Percentiles rank a stretch among this genome's conserved stretches.
Conservation (phyloP, 2,329 filamentous ascomycete species). For the Aspergillus sp. region DNA sequence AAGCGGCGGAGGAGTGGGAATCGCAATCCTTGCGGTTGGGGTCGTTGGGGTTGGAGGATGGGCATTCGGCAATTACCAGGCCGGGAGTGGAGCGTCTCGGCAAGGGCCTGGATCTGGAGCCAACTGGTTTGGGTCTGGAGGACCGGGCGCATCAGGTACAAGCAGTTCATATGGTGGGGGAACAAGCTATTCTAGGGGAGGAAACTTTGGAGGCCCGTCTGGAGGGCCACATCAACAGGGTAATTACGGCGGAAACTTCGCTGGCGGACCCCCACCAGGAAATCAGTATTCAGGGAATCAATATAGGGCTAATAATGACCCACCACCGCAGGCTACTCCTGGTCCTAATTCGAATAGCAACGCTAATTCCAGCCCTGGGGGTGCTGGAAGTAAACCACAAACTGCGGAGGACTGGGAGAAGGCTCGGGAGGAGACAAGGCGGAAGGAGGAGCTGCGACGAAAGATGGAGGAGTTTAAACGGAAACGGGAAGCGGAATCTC, state of each 20-base stretch:
- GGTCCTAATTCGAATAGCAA: constrained; percentile 10
- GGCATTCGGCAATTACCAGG: constrained; percentile 68
- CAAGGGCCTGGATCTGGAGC: constrained; percentile 27
- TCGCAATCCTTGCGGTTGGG: constrained; percentile 68
- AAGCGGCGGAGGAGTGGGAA: constrained; percentile 71
- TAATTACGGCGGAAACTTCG: constrained; percentile 29
- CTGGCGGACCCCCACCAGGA: constrained; percentile 29
- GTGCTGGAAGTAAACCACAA: constrained; percentile 19
- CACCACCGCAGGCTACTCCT: constrained; percentile 27
- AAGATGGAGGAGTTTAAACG: constrained; percentile 41
- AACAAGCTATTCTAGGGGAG: constrained; percentile 26
- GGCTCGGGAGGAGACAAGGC: constrained; percentile 32
- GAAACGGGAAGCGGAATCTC: constrained; percentile 37
- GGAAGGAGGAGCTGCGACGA: constrained; percentile 38
- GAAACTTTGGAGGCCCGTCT: constrained; percentile 24
- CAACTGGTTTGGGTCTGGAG: constrained; percentile 16
- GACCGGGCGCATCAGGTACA: constrained; percentile 8
- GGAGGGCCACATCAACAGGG: constrained; percentile 30
- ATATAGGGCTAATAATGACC: constrained; percentile 25
- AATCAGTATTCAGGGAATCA: constrained; percentile 37
- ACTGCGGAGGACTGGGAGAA: constrained; percentile 29
- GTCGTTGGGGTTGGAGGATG: constrained; percentile 80
- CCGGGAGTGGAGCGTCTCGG: constrained; percentile 21
- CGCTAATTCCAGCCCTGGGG: constrained; percentile 12
- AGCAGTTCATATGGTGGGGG: constrained; percentile 8